Percentiles rank a stretch among this genome's conserved stretches.
Evolutionary conservation across 73 alveolate species (phyloP).

Genomic region (Paramecium tetraurelia): DNA sequence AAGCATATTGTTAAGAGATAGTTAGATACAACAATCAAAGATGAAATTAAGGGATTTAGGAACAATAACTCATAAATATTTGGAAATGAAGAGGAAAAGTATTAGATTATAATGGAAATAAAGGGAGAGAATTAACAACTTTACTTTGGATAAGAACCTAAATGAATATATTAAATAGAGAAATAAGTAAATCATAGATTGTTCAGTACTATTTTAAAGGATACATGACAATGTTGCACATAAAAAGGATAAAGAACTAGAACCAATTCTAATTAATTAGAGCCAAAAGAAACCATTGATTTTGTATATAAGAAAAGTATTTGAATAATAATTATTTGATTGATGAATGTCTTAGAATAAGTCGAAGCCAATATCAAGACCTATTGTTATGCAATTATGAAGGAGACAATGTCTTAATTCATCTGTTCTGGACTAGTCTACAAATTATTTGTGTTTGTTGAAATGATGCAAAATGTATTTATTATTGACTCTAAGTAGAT

Average conservation of each 20-base stretch:
- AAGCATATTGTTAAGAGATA: neutral
- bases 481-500: neutral
- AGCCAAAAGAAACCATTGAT: neutral
- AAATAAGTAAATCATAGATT: neutral
- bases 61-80: neutral
- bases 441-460: neutral
- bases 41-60: neutral
- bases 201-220: neutral
- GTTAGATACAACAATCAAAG: neutral
- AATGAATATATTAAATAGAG: neutral
- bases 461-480: neutral
- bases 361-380: neutral
- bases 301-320: neutral
- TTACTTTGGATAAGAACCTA: neutral
- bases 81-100: neutral
- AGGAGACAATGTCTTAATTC: conserved; percentile 6
- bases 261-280: neutral
- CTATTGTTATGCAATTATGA: neutral
- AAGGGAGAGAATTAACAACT: neutral
- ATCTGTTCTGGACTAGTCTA: neutral
- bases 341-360: conserved; percentile 21
- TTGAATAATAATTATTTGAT: neutral
- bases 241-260: neutral
- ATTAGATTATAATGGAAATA: neutral
- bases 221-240: neutral